Conservation (phyloP, 2,329 filamentous ascomycete species). For the Sporothrix mexicana region DNA sequence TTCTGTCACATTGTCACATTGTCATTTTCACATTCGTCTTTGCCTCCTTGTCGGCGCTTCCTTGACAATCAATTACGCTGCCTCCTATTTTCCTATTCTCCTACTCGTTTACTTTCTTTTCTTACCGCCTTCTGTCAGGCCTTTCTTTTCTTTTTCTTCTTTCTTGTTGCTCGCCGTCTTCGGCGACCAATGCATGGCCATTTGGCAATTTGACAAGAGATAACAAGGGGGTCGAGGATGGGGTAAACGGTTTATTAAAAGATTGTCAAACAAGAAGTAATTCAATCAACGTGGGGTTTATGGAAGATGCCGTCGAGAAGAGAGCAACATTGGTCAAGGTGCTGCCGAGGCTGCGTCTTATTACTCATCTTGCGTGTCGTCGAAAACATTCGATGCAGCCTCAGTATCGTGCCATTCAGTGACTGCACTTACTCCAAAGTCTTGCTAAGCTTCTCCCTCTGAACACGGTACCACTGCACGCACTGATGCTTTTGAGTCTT, state of each 20-base stretch:
- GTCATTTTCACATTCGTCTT: neutral
- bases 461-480: conserved; percentile 12
- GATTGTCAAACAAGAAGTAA: no score
- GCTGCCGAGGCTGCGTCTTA: no score
- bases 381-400: neutral
- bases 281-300: no score
- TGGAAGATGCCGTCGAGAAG: no score
- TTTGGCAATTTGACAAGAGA: neutral
- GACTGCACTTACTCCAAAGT: neutral
- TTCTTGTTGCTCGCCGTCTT: neutral
- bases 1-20: conserved; percentile 15
- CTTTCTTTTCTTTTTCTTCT: neutral
- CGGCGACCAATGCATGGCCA: neutral
- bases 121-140: no score
- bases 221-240: neutral
- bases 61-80: no score
- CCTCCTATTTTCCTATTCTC: conserved; percentile 16
- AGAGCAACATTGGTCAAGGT: no score
- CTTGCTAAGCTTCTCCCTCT: neutral
- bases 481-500: neutral
- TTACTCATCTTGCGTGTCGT: neutral
- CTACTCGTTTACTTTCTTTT: neutral
- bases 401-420: neutral
- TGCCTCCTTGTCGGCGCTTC: neutral
- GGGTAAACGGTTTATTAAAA: no score